Evolutionary conservation across 208 protist species (phyloP), one percentile per base, ranked within the genome.

Genomic region (Leishmania gerbilli): DNA sequence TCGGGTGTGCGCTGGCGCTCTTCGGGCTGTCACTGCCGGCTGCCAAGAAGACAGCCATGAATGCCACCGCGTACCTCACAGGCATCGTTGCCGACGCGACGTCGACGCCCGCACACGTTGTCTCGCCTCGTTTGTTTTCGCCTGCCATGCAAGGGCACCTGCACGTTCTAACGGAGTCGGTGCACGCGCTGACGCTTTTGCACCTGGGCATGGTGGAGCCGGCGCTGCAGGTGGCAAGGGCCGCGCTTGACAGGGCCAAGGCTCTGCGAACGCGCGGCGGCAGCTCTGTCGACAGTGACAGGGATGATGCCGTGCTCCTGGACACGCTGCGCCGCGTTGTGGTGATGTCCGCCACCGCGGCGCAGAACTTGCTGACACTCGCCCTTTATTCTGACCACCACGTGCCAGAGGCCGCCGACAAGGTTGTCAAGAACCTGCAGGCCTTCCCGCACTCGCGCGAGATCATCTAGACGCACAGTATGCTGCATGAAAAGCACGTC

Each of bases 141-240:
- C 49, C 17, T 19, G 2, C 47, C 27, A 11, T 79, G 42, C 80
- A 84, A 49, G 42, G 58, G 0, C 91, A 96, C 71, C 68, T 86
- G 34, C 88, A 90, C 79, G 71, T 84, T 19, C 40, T 96, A 21
- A 79, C 87, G 27, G 90, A 95, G 64, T 94, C 93, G 47, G 74
- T 95, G 19, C 93, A 97, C 81, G 89, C 90, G 3, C 80, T 95
- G 51, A 93, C 88, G 51, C 87, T 97, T 71, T 75, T 94, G 65
- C 93, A 95, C 71, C 78, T 95, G 17, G 91, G 91, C 27, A 84
- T 89, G n/a, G 79, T 95, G 74, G 84, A 90, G 62, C n/a, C 78
- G 47, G 88, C 87, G 17, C 42, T 90, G 24, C 49, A 60, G 37
- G 79, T 96, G 15, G 89, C 90, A 27, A 78, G 77, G 71, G 42